Evolutionary conservation across 83 land plant species (phyloP).

Genomic region (Larix sibirica): DNA sequence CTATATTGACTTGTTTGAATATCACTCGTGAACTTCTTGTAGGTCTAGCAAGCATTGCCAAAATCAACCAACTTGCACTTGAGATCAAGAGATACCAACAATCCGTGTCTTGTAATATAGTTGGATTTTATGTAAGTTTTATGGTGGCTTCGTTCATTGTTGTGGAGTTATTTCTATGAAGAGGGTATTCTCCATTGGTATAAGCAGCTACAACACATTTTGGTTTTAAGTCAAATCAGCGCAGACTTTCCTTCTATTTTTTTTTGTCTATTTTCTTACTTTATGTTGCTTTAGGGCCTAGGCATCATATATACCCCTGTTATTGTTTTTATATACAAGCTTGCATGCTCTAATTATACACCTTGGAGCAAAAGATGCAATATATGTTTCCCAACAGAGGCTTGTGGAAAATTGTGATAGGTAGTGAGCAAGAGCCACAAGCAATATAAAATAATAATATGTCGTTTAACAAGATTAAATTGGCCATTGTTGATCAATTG

Average conservation of each 20-base stretch:
- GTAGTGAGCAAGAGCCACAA: background rate
- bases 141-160: too few relatives aligned
- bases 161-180: background rate
- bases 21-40: constrained; percentile 66
- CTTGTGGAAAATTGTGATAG: background rate
- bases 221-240: too few relatives aligned
- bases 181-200: background rate
- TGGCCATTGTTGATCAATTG: background rate
- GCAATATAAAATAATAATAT: background rate
- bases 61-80: constrained; percentile 93
- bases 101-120: constrained; percentile 31
- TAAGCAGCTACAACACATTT: background rate
- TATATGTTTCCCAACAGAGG: background rate
- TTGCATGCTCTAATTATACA: background rate
- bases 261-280: background rate
- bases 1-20: constrained; percentile 93
- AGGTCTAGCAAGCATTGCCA: constrained; percentile 89
- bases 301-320: background rate
- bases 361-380: background rate
- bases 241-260: too few relatives aligned
- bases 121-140: too few relatives aligned
- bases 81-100: constrained; percentile 60
- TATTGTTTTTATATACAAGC: background rate
- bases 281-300: background rate
- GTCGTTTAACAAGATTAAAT: background rate